Conservation (phyloP, 345 rosid species). For the Excoecaria cochinchinensis region DNA sequence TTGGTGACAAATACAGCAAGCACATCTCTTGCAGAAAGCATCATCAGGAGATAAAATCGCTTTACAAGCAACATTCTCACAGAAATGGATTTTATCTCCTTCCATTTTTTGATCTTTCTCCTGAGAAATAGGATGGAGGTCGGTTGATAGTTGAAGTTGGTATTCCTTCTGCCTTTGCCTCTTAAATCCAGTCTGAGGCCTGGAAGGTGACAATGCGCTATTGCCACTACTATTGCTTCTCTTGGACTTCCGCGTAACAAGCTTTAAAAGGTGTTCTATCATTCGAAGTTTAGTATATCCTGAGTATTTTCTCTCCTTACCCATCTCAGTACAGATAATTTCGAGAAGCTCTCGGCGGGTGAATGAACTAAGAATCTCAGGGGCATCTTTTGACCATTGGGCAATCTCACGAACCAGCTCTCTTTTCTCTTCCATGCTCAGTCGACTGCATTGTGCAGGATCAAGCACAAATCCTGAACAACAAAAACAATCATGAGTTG, state of each 20-base stretch:
- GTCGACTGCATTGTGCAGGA: conserved; percentile 44
- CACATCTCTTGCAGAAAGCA: conserved; percentile 75
- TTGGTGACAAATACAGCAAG: conserved; percentile 73
- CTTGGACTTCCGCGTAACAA: conserved; percentile 48
- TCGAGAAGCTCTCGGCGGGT: conserved; percentile 74
- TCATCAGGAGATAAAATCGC: conserved; percentile 45
- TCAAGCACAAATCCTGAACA: conserved; percentile 52
- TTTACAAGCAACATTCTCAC: conserved; percentile 68
- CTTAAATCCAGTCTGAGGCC: conserved; percentile 33
- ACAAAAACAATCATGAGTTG: background rate
- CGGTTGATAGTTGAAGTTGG: conserved; percentile 28
- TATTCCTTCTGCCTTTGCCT: conserved; percentile 43
- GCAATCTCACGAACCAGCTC: conserved; percentile 63
- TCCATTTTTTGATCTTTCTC: conserved; percentile 31
- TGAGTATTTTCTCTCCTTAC: conserved; percentile 69
- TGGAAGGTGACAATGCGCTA: conserved; percentile 14
- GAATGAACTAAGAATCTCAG: conserved; percentile 67
- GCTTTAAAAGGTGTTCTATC: conserved; percentile 68
- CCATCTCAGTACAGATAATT: conserved; percentile 83
- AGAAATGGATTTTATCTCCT: conserved; percentile 34
- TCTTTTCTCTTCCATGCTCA: conserved; percentile 67
- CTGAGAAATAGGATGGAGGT: conserved; percentile 12
- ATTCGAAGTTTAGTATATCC: conserved; percentile 69
- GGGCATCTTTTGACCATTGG: conserved; percentile 53
- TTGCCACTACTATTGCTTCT: conserved; percentile 10